Evolutionary conservation across 805 yeast genomes (phyloP), one percentile per base, ranked within the genome.

Genomic region (Teunomyces funiuensis): DNA sequence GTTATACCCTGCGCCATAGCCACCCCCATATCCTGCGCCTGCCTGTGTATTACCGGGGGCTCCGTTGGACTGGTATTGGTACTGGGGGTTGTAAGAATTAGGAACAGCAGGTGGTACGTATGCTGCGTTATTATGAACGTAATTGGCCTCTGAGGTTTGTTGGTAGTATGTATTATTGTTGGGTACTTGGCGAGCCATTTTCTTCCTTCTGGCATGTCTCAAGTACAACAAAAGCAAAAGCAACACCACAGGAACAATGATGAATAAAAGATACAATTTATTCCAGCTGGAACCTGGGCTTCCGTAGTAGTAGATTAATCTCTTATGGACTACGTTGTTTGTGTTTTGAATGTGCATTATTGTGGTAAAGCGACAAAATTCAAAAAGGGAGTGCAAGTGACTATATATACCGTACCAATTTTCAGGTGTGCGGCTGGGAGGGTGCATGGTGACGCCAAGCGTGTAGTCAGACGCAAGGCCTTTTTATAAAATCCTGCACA

Each of bases 251-350:
- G 51, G 49, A 28, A 53, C 40, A 8, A 46, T 17, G 6, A 53
- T 31, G 10, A 48, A 41, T 49, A 47, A 50, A 30, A 50, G 41
- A 18, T 38, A 31, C 48, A 52, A 47, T 31, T 52, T 43, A 29
- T 40, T 40, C 53, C 53, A 47, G 14, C 39, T 26, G 29, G 27
- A 5, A 7, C 9, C 11, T 6, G 14, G 30, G 30, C 33, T 29
- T 17, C 42, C 20, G 33, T 36, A 29, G 37, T 29, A 28, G 39
- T 50, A 50, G 28, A 33, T 8, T 14, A 22, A 28, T 40, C 56
- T 47, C 37, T 50, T 50, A 15, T 36, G 6, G 3, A 44, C 9
- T 20, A 38, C 41, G 6, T 22, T 22, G 10, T 22, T 22, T 9
- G 25, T 5, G 25, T 22, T 22, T 22, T 22, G 7, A 11, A 36